Conservation (phyloP, 2,329 filamentous ascomycete genomes). For the Thermothelomyces thermophilus region DNA sequence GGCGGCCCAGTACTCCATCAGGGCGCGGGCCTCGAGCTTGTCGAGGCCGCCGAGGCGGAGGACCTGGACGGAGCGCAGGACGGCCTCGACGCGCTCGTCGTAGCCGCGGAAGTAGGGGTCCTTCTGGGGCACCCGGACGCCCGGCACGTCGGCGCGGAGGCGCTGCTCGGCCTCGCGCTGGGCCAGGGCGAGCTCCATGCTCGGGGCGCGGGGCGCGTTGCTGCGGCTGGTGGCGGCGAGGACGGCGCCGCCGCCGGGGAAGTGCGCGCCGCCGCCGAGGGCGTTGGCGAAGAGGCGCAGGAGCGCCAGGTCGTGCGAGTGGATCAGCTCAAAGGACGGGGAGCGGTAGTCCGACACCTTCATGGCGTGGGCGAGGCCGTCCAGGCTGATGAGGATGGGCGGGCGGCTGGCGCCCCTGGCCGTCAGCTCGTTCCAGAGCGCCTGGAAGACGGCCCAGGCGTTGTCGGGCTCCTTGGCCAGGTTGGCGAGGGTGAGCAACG, state of each 20-base stretch:
- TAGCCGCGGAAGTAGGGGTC: constrained; percentile 52
- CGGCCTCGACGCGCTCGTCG: constrained; percentile 50
- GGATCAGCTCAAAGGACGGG: constrained; percentile 64
- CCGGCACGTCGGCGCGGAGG: background rate
- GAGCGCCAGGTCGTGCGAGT: constrained; percentile 77
- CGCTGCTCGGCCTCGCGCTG: constrained; percentile 44
- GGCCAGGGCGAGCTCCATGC: constrained; percentile 61
- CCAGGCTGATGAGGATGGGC: constrained; percentile 66
- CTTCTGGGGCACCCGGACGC: constrained; percentile 31
- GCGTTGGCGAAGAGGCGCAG: constrained; percentile 68
- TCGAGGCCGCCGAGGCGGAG: constrained; percentile 60
- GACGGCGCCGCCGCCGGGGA: constrained; percentile 71
- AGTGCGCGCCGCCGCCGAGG: constrained; percentile 51
- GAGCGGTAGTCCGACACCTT: constrained; percentile 67
- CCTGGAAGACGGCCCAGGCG: constrained; percentile 73
- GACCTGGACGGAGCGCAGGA: constrained; percentile 44
- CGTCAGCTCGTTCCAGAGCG: constrained; percentile 72
- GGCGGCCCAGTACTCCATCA: constrained; percentile 91
- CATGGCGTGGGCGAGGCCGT: constrained; percentile 80
- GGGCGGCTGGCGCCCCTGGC: constrained; percentile 38
- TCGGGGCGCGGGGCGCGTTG: constrained; percentile 59
- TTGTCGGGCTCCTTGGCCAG: constrained; percentile 68
- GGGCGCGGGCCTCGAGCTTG: constrained; percentile 65
- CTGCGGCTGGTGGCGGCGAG: constrained; percentile 67
- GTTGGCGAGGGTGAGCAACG: constrained; percentile 62